These are phyloP conservation scores for Fusarium tupiense DNA, from an alignment of 2,329 filamentous ascomycete genomes.

Conservation along the genomic window DNA sequence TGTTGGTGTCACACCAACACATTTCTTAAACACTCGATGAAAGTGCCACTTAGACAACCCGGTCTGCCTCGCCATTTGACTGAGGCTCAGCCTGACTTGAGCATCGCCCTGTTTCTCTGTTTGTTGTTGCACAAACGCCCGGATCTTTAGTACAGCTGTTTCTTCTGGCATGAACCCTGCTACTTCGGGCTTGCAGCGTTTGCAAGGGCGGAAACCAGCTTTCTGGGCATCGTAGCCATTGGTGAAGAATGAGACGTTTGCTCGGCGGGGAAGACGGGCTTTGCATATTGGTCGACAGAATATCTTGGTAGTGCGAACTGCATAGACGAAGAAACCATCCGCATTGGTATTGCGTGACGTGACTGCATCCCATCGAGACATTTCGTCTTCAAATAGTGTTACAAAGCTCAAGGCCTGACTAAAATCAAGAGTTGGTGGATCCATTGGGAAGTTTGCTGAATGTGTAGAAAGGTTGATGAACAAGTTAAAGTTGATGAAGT, in stretches of 20 bases:
- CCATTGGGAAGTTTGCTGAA: background rate
- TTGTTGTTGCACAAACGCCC: conserved; percentile 46
- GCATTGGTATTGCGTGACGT: conserved; percentile 47
- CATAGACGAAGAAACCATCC: conserved; percentile 56
- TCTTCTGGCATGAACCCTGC: conserved; percentile 55
- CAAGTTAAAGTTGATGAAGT: background rate
- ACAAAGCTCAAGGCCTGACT: background rate
- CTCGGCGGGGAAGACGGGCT: conserved; percentile 67
- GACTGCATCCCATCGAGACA: conserved; percentile 51
- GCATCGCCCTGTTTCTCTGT: conserved; percentile 24
- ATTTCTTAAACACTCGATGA: conserved; percentile 67
- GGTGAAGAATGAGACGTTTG: conserved; percentile 67
- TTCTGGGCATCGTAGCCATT: conserved; percentile 55
- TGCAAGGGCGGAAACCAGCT: conserved; percentile 65
- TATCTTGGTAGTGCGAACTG: conserved; percentile 56
- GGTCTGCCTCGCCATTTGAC: conserved; percentile 59
- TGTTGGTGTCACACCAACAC: conserved; percentile 58
- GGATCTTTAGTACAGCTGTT: conserved; percentile 54
- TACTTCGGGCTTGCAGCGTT: conserved; percentile 61
- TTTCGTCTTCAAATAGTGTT: conserved; percentile 44
- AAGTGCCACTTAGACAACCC: conserved; percentile 67
- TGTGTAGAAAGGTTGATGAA: background rate
- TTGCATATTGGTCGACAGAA: conserved; percentile 71
- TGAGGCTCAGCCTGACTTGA: conserved; percentile 48
- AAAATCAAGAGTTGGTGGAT: background rate